Base-by-base conservation (phyloP, 2,329 filamentous ascomycete species). In the Aspergillus tanneri region DNA sequence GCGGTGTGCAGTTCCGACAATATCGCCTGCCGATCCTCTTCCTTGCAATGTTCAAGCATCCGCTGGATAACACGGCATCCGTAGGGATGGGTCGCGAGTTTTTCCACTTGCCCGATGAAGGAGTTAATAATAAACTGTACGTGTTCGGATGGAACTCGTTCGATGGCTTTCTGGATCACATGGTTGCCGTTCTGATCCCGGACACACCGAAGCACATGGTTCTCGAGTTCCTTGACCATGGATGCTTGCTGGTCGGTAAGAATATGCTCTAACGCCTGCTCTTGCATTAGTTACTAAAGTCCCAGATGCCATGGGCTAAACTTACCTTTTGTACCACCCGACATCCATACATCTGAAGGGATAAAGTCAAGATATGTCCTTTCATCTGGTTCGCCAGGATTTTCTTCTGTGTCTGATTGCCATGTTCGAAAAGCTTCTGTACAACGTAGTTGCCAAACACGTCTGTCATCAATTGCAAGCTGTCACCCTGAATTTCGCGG, bases 381-480 rank as follows among this genome's bases (percentile, higher is more conserved):
- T 86, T 88, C 90, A 97, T 96, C 68, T 88, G 84, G 54, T 84
- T 83, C 1, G 90, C 90, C 34, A 99, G 72, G 2, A 87, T 79
- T 69, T 86, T 90, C 75, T 99, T 99, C 73, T 99, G 93, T 0
- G 85, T 81, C 69, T 96, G 91, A 58, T 90, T 95, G 30, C 93
- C 92, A 67, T 97, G 90, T 67, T 97, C 92, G 54, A 97, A 96
- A 65, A 97, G 85, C 68, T 96, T 97, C 64, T 99, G 93, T 30
- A 97, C 91, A 27, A 99, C 93, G 64, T 97, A 99, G 69, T 99
- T 99, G 45, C 93, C 93, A 64, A 96, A 99, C 0, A 97, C 86
- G 67, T 97, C 93, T 37, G 86, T 92, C 90, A 96, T 96, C 39
- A 99, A 75, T 63, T 92, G 90, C 23, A 95, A 71, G 1, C 87